Base-by-base conservation (phyloP, 176 grass and related monocot genomes). In the Oropetium thomaeum region DNA sequence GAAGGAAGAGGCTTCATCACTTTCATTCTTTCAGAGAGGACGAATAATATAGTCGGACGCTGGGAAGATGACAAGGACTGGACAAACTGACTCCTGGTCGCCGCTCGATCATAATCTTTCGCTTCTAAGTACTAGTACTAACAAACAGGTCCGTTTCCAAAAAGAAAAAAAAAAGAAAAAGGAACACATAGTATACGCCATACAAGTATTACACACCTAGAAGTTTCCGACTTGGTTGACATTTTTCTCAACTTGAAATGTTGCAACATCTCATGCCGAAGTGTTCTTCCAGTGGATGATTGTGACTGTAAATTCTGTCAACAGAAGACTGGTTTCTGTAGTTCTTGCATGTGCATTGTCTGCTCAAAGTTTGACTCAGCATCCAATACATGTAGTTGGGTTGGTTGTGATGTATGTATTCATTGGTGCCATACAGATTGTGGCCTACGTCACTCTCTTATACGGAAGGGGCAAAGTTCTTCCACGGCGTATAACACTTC, bases 341-440 rank as follows among this genome's bases (percentile, higher is more conserved):
- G 91, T 73, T 71, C 71, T 44, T 98, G 95, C 79, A 98, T 93
- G 89, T 98, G 95, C 74, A 81, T 84, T 71, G 79, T 92, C 44
- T 98, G 95, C 59, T 89, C 73, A 16, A 94, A 92, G 59, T 98
- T 98, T 72, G 95, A 98, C 54, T 80, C 70, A 70, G 90, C 91
- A 83, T 92, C 78, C 54, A 94, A 98, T 85, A 98, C 95, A 15
- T 98, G 95, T 69, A 86, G 88, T 55, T 98, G 95, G 95, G 95
- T 98, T 79, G 95, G 95, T 55, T 98, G 91, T 79, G 95, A 94
- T 69, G 75, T 87, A 16, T 98, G 91, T 75, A 86, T 98, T 66
- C 95, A 98, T 81, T 98, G 95, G 95, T 98, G 95, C 75, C 95
- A 98, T 64, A 94, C 91, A 53, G 88, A 98, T 53, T 98, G 95